Evolutionary conservation across 768 basidiomycete species (phyloP), one percentile per base, ranked within the genome.

Genomic region (Trametes cingulata): DNA sequence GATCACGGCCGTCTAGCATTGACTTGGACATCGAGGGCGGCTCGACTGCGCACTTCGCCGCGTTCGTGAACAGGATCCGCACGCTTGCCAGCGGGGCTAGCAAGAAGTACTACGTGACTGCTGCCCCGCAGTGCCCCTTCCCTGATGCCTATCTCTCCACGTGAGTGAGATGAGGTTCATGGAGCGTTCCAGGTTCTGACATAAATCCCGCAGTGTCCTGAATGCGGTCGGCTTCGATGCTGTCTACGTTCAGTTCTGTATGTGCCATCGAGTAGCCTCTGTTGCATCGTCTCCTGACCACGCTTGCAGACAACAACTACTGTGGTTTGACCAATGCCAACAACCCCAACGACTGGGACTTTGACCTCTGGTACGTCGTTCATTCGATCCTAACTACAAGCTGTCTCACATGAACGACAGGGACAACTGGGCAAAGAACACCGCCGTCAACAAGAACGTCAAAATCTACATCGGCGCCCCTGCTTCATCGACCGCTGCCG

Each of bases 11-110:
- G 20, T 17, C 3, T 46, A 75, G 75, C 25, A 64, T 90, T 62
- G 89, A 91, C 70, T 77, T 91, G 33, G 89, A 90, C 68, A 87
- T 91, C 62, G 88, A 91, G 72, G 82, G 84, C n/a, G 88, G 88
- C 17, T 69, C 68, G 5, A 67, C 72, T 3, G 43, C 55, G 13
- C 62, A 71, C 60, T 73, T 67, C 59, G 52, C 63, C 5, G 58
- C 68, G 12, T 73, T 74, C 64, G 79, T 88, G 37, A 85, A 78
- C 60, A 70, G 76, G 55, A 80, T 88, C 45, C 80, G 83, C 9
- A 78, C 82, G 3, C 77, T 84, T 37, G 72, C 81, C 25, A 75
- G 70, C 51, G 77, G 78, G 35, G 78, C 81, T 9, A 79, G 76
- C 67, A 89, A 87, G 71, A 75, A 77, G 66, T 90, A 85, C 73